phyloP scores from a whole-genome alignment of 345 rosid genomes.

The Moringa oleifera region DNA sequence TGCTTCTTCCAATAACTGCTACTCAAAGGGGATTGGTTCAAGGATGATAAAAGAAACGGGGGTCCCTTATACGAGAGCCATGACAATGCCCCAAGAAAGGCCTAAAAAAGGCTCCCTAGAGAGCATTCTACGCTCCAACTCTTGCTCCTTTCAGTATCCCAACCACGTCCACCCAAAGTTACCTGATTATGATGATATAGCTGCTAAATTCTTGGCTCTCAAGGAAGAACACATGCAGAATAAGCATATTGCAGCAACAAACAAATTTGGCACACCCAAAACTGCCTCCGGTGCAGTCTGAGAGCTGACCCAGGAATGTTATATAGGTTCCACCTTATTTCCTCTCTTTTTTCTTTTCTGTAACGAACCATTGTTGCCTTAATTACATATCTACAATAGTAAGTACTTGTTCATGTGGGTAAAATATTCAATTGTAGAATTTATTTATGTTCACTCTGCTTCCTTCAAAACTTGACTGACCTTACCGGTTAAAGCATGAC shows the following conservation, averaged over 20 bases:
- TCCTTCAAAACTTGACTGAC: no score
- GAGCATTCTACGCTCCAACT: conserved; percentile 25
- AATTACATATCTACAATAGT: no score
- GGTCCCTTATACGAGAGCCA: conserved; percentile 31
- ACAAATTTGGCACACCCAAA: background rate
- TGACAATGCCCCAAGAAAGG: conserved; percentile 56
- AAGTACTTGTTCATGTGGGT: no score
- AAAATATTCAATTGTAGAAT: no score
- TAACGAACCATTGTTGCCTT: no score
- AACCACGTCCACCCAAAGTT: conserved; percentile 83
- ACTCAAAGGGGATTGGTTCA: background rate
- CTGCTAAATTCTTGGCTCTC: conserved; percentile 60
- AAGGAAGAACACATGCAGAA: conserved; percentile 38
- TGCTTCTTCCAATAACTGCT: background rate
- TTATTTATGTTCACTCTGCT: no score
- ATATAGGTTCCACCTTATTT: no score
- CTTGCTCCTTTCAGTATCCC: conserved; percentile 37
- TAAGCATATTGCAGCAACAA: background rate
- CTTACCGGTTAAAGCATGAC: no score
- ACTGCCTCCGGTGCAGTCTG: background rate
- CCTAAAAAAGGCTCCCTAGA: conserved; percentile 15
- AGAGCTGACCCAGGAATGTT: no score
- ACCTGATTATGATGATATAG: conserved; percentile 79
- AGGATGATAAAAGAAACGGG: conserved; percentile 5
- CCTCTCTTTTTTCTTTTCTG: no score